These are phyloP conservation scores for Trypanosoma melophagium DNA, from an alignment of 208 protist genomes.

Conservation along the genomic window DNA sequence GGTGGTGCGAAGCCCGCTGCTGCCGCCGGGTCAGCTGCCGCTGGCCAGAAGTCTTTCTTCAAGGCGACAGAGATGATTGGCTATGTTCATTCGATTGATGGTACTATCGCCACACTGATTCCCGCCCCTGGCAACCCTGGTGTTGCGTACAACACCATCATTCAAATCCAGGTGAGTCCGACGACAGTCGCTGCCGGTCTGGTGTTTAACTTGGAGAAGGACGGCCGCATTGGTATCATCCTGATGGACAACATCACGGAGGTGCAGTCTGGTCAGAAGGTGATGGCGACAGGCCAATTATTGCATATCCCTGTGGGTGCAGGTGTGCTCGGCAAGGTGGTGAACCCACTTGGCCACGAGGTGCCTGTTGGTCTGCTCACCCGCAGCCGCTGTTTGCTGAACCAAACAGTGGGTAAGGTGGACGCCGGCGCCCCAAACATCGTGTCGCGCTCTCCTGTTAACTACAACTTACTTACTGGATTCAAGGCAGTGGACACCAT, in stretches of 20 bases:
- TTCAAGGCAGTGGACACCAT: slow-evolving; percentile 93
- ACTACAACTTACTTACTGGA: slow-evolving; percentile 93
- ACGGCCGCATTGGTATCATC: slow-evolving; percentile 85
- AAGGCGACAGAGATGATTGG: slow-evolving; percentile 87
- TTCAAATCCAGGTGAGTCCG: slow-evolving; percentile 81
- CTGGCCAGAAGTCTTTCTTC: slow-evolving; percentile 77
- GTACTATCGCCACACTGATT: slow-evolving; percentile 83
- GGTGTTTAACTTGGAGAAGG: slow-evolving; percentile 87
- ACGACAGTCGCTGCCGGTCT: slow-evolving; percentile 74
- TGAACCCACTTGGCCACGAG: slow-evolving; percentile 83
- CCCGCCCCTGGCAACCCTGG: slow-evolving; percentile 71
- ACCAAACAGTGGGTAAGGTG: slow-evolving; percentile 75
- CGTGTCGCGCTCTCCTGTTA: slow-evolving; percentile 88
- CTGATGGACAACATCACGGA: slow-evolving; percentile 88
- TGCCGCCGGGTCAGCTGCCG: slow-evolving; percentile 21
- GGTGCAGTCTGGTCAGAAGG: slow-evolving; percentile 84
- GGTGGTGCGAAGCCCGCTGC: slow-evolving; percentile 30
- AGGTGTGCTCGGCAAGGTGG: slow-evolving; percentile 84
- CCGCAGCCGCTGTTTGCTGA: slow-evolving; percentile 54
- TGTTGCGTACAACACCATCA: slow-evolving; percentile 86
- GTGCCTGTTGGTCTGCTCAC: slow-evolving; percentile 70
- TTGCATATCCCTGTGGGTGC: slow-evolving; percentile 82
- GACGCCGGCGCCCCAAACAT: slow-evolving; percentile 93
- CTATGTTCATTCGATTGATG: slow-evolving; percentile 87
- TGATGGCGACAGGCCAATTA: slow-evolving; percentile 84